Base-by-base conservation (phyloP, 306 rosid species). In the Crataegus laevigata region DNA sequence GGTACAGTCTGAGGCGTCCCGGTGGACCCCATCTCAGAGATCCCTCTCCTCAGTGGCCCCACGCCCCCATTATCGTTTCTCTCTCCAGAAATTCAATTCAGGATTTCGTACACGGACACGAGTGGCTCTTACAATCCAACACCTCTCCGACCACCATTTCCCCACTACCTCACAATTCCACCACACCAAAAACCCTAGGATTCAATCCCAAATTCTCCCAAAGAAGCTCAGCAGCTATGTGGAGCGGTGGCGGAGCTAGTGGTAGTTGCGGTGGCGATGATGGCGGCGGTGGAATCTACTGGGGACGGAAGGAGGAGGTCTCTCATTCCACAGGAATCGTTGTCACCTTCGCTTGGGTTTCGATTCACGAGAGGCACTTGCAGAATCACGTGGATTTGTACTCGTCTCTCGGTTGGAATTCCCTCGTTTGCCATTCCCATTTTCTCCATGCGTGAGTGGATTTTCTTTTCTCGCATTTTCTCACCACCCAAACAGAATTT, bases 321-420 rank as follows among this genome's bases (percentile, higher is more conserved):
- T 32, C 80, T 52, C 86, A 68, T 74, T 87, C 82, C 74, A 88
- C 80, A 86, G 98, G 99, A 63, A 83, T 94, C 71, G 96, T 81
- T 36, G 96, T 92, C 63, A 80, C 92, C 42, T 94, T 92, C 68
- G 82, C 96, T 84, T 94, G 99, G 99, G 88, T 88, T 85, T 94
- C 99, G 66, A 82, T 90, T 84, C 83, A 85, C 6, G 85, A 88
- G 63, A 67, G 80, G 3, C 80, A 80, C 69, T 78, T 92, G 79
- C 68, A 60, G 19, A 87, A 84, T 77, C 85, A 81, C 52, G 90
- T 92, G 18, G 86, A 94, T 62, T 83, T 94, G 72, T 94, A 91
- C 68, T 82, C 91, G 2, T 88, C 96, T 73, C 86, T 92, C 6
- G 86, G 96, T 25, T 94, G 98, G 96, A 89, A 92, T 79, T 89